Conservation (phyloP, 139 green algal species). For the Chloropicon primus region DNA sequence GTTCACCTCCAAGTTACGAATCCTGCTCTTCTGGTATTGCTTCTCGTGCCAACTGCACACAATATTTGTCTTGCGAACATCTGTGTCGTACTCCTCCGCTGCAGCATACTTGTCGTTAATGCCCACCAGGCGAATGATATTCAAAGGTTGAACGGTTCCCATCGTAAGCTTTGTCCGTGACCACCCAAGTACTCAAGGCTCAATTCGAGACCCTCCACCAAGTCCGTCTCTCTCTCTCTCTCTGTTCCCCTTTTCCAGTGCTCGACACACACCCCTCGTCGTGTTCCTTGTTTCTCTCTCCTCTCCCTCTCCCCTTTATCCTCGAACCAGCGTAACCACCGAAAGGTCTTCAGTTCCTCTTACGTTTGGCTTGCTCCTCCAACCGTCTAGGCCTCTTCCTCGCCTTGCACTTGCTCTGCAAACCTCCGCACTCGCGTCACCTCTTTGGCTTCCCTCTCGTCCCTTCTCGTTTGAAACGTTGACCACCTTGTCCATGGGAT, state of each 20-base stretch:
- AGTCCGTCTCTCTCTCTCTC: background rate
- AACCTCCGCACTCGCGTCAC: too few relatives aligned
- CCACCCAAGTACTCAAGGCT: too few relatives aligned
- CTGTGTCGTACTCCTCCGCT: background rate
- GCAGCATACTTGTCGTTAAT: background rate
- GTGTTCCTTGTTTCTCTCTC: too few relatives aligned
- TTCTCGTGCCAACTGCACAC: background rate
- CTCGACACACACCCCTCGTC: too few relatives aligned
- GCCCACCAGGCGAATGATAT: background rate
- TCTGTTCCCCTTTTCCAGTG: too few relatives aligned
- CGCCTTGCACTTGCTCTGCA: too few relatives aligned
- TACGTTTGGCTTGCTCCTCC: too few relatives aligned
- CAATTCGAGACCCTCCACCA: background rate
- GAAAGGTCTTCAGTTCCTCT: too few relatives aligned
- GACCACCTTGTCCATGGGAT: too few relatives aligned
- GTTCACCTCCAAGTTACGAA: background rate
- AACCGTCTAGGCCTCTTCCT: too few relatives aligned
- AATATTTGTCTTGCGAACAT: background rate
- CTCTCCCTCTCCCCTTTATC: too few relatives aligned
- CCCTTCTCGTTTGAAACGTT: background rate
- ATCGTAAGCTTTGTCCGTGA: background rate
- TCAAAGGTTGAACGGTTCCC: background rate
- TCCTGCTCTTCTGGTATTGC: background rate
- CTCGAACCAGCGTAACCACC: too few relatives aligned
- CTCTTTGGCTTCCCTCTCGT: background rate